phyloP scores from a whole-genome alignment of 176 grass and related monocot species.

The Themeda triandra region DNA sequence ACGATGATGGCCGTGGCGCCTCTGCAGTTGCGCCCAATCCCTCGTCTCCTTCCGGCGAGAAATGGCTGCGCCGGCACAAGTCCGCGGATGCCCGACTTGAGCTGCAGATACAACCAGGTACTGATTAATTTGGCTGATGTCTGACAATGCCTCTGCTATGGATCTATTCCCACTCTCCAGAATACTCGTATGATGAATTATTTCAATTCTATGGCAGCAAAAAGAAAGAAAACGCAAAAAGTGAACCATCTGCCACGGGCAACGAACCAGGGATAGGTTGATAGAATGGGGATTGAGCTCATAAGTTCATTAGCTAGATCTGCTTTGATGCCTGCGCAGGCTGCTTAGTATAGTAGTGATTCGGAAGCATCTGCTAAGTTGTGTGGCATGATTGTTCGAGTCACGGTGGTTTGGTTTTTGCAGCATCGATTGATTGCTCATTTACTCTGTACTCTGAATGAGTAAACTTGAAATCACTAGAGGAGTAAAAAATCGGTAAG shows the following conservation, averaged over 20 bases:
- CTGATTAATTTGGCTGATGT: neutral
- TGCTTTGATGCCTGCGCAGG: neutral
- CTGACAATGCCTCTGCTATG: neutral
- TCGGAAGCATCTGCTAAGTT: neutral
- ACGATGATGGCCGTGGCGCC: constrained; percentile 9
- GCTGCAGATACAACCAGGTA: constrained; percentile 39
- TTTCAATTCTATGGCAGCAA: neutral
- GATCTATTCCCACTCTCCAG: neutral
- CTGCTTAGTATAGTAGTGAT: neutral
- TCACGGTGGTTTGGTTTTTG: too few relatives aligned
- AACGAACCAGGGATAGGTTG: neutral
- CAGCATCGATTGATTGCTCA: neutral
- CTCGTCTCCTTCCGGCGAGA: constrained; percentile 13
- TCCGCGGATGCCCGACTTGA: neutral
- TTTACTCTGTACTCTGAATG: neutral
- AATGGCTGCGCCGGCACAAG: neutral
- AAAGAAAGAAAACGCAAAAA: neutral
- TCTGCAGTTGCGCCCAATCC: constrained; percentile 15
- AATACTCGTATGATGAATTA: neutral
- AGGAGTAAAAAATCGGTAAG: neutral
- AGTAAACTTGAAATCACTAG: neutral
- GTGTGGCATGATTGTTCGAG: neutral
- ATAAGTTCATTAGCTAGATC: neutral
- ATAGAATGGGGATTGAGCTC: neutral
- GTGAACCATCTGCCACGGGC: neutral